Evolutionary conservation across 192 early-diverging fungal genomes (phyloP), one percentile per base, ranked within the genome.

Genomic region (Chytriomyces hyalinus): DNA sequence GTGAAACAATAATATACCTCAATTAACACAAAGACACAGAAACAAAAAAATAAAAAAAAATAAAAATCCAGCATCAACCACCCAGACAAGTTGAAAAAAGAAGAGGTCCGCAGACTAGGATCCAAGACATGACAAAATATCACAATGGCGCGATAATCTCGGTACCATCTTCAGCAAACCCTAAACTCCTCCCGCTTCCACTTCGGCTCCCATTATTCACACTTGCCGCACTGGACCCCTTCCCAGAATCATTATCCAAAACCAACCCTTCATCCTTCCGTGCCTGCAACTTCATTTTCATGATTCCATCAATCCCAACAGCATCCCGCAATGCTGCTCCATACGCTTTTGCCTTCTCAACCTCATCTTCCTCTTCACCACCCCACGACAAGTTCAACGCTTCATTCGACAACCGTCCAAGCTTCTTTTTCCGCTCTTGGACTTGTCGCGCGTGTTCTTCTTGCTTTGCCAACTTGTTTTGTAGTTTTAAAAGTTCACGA

Each of bases 381-480:
- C 82, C 82, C 77, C 77, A 79, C 28, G 81, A 82, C n/a, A 85
- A 63, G 48, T 77, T 78, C 62, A 85, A 65, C 51, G 82, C 82
- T 20, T 86, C 85, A 49, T 75, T 84, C 15, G 65, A 68, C 11
- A 73, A 79, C 45, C 65, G 68, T 68, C 84, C 87, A 47, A 88
- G 74, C 15, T 67, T 64, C 51, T 81, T 75, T 73, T 88, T 88
- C 45, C 87, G 78, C 65, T 88, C 87, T 75, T 83, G 83, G 5
- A 88, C 84, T 50, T 70, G 62, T 8, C 78, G 63, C 20, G 84
- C 87, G 62, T 84, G 87, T 71, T 83, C 70, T 45, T 88, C 87
- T 69, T 85, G 84, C 26, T 76, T 77, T 3, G 83, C 83, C 6
- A 88, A 67, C 75, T 88, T 88, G 49, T 72, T 62, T 65, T 85